Conservation (phyloP, 2,329 filamentous ascomycete species). For the Capronia coronata region DNA sequence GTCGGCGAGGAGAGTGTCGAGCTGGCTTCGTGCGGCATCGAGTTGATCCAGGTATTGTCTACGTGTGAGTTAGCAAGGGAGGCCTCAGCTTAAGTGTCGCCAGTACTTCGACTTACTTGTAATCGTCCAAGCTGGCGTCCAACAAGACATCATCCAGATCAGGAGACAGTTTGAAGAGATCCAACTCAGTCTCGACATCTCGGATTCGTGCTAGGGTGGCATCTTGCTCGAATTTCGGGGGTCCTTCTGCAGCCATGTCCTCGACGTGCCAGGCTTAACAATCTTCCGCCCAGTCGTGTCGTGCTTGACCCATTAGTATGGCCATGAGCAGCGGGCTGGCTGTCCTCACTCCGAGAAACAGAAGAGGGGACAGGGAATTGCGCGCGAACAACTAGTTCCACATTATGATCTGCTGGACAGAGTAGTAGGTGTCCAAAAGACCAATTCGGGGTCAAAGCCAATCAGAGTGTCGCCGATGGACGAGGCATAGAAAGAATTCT, state of each 20-base stretch:
- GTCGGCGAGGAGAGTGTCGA: constrained; percentile 70
- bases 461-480: not conserved
- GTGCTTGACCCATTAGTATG: not conserved
- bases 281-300: not conserved
- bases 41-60: constrained; percentile 77
- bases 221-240: constrained; percentile 8
- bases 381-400: no score
- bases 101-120: constrained; percentile 55
- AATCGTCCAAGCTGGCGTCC: constrained; percentile 76
- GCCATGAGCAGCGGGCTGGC: not conserved
- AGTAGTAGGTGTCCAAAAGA: no score
- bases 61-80: constrained; percentile 3
- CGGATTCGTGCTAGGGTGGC: constrained; percentile 24
- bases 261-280: not conserved
- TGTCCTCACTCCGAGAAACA: not conserved
- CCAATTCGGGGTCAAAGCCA: not conserved
- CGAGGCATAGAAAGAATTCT: not conserved
- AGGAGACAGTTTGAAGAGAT: constrained; percentile 55
- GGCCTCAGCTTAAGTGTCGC: constrained; percentile 9
- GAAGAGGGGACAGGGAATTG: not conserved
- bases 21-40: constrained; percentile 69
- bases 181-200: constrained; percentile 45
- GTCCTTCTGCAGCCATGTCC: constrained; percentile 11
- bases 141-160: constrained; percentile 61
- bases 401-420: no score